These are phyloP conservation scores for Syncephalastrum sp. DNA, from an alignment of 371 early-diverging fungal species.

Conservation along the genomic window DNA sequence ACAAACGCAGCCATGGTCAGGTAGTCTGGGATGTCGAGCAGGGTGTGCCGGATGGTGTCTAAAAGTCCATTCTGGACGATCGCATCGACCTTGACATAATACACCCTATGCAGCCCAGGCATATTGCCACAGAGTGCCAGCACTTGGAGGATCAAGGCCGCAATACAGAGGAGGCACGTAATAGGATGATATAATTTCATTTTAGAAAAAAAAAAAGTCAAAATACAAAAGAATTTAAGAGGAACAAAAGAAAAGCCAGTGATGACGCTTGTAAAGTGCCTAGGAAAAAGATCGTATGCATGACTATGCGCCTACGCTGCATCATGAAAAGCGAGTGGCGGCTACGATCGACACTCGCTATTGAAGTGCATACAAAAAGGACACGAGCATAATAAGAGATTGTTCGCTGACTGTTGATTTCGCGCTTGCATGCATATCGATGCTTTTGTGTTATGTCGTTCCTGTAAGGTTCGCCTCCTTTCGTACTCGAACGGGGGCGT, in stretches of 20 bases:
- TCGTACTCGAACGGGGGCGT: too few species aligned
- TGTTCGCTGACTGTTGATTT: too few species aligned
- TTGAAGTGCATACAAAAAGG: too few species aligned
- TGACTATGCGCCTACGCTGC: too few species aligned
- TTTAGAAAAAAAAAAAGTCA: not conserved
- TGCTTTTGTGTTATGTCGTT: too few species aligned
- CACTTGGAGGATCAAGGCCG: slow-evolving; percentile 14
- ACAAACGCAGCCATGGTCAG: slow-evolving; percentile 17
- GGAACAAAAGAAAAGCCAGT: not conserved
- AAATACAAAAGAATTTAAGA: not conserved
- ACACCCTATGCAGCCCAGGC: slow-evolving; percentile 11
- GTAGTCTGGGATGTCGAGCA: slow-evolving; percentile 13
- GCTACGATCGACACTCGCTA: too few species aligned
- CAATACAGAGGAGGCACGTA: slow-evolving; percentile 7
- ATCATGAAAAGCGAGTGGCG: too few species aligned
- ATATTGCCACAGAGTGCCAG: slow-evolving; percentile 17
- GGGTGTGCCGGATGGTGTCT: slow-evolving; percentile 9
- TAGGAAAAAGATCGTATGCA: too few species aligned
- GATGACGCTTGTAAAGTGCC: too few species aligned
- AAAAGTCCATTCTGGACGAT: slow-evolving; percentile 1
- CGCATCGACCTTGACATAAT: slow-evolving; percentile 16
- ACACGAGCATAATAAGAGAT: too few species aligned
- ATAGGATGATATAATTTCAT: slow-evolving; percentile 8
- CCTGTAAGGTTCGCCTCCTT: too few species aligned
- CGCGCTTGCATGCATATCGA: too few species aligned